Conservation (phyloP, 345 rosid genomes). For the Brassica nigra region DNA sequence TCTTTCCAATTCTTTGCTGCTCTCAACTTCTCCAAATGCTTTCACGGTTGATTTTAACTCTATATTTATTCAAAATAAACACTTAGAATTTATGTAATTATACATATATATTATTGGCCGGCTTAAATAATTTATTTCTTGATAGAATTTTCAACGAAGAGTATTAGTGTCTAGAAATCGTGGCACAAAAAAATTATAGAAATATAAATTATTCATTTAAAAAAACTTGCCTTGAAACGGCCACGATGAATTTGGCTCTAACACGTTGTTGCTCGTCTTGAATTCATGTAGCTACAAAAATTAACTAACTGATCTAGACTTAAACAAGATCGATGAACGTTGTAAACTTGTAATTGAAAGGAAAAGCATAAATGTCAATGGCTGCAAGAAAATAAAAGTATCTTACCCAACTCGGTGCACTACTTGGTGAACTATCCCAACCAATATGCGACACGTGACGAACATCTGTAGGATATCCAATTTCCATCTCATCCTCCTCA, state of each 20-base stretch:
- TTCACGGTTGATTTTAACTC: slow-evolving; percentile 34
- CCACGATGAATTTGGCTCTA: slow-evolving; percentile 61
- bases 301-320: background rate
- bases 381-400: background rate
- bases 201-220: background rate
- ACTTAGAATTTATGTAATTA: background rate
- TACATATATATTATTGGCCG: background rate
- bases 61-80: background rate
- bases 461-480: slow-evolving; percentile 93
- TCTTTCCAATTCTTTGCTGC: slow-evolving; percentile 28
- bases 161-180: background rate
- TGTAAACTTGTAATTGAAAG: background rate
- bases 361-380: background rate
- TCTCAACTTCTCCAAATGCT: slow-evolving; percentile 36
- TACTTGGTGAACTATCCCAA: slow-evolving; percentile 74
- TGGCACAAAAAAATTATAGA: too few relatives aligned
- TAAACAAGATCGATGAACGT: slow-evolving; percentile 1
- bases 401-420: slow-evolving; percentile 90
- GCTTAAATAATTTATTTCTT: background rate
- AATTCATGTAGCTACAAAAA: slow-evolving; percentile 71
- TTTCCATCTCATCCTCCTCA: slow-evolving; percentile 76
- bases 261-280: slow-evolving; percentile 53
- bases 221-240: slow-evolving; percentile 65
- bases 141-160: background rate
- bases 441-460: slow-evolving; percentile 97